phyloP scores from a whole-genome alignment of 2,329 filamentous ascomycete genomes.

The Paecilomyces dactylethromorphus region DNA sequence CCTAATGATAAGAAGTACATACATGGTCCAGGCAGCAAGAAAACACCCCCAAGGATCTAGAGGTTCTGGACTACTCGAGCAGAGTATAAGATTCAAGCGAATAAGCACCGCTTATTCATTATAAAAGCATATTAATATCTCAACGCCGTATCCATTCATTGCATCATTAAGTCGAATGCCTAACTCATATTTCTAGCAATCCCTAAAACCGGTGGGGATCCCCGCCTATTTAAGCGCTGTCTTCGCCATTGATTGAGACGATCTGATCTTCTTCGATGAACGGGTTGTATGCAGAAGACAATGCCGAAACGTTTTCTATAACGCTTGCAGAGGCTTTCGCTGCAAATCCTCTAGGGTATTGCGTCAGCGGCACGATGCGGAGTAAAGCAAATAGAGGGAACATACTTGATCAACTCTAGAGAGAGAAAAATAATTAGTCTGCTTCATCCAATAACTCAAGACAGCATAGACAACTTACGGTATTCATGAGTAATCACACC shows the following conservation, averaged over 20 bases:
- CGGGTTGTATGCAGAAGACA: constrained; percentile 55
- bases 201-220: neutral
- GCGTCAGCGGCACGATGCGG: constrained; percentile 4
- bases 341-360: constrained; percentile 61
- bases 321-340: constrained; percentile 64
- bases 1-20: neutral
- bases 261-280: constrained; percentile 71
- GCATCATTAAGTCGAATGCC: neutral
- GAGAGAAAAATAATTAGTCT: neutral
- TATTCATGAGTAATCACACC: constrained; percentile 77
- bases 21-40: neutral
- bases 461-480: constrained; percentile 48
- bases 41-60: neutral
- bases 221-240: neutral
- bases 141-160: neutral
- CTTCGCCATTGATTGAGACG: constrained; percentile 43
- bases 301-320: constrained; percentile 60
- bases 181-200: neutral
- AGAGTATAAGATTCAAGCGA: neutral
- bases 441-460: neutral
- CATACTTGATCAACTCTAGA: constrained; percentile 38
- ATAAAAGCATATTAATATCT: neutral
- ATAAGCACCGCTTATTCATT: neutral
- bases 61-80: neutral
- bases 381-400: neutral